Percentiles rank a stretch among this genome's conserved stretches.
Conservation (phyloP, 2,329 filamentous ascomycete species). For the Chaetomium globosum region DNA sequence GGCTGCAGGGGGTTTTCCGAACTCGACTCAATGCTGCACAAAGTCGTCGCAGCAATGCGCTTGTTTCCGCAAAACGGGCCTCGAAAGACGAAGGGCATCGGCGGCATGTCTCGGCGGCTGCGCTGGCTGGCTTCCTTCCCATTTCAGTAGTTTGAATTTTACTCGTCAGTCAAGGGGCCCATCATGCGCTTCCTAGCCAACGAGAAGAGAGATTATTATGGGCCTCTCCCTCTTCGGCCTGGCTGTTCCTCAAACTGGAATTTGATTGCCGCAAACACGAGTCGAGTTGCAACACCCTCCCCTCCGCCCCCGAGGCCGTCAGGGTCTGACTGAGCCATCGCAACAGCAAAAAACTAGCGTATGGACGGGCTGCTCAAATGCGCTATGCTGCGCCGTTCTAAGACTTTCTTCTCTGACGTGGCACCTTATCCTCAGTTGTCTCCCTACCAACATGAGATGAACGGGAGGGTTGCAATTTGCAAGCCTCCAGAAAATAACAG, state of each 20-base stretch:
- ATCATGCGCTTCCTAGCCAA: neutral
- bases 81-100: neutral
- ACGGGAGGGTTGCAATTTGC: conserved; percentile 1
- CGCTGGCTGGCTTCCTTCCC: conserved; percentile 6
- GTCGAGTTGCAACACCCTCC: neutral
- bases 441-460: neutral
- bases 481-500: neutral
- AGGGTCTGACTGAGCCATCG: neutral
- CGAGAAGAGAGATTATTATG: neutral
- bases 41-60: conserved; percentile 2
- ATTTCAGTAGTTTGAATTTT: conserved; percentile 25
- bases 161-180: conserved; percentile 16
- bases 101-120: conserved; percentile 11
- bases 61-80: neutral
- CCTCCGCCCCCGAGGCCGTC: neutral
- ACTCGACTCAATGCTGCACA: neutral
- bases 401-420: conserved; percentile 12
- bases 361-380: neutral
- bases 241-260: neutral
- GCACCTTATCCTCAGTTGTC: neutral
- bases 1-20: neutral
- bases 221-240: neutral
- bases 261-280: conserved; percentile 11
- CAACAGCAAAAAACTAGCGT: neutral
- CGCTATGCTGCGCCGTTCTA: neutral